A percentile compares a stretch with the other conserved stretches of the same genome.
These are phyloP conservation scores for Firmiana major DNA, from an alignment of 345 rosid genomes.

Conservation along the genomic window DNA sequence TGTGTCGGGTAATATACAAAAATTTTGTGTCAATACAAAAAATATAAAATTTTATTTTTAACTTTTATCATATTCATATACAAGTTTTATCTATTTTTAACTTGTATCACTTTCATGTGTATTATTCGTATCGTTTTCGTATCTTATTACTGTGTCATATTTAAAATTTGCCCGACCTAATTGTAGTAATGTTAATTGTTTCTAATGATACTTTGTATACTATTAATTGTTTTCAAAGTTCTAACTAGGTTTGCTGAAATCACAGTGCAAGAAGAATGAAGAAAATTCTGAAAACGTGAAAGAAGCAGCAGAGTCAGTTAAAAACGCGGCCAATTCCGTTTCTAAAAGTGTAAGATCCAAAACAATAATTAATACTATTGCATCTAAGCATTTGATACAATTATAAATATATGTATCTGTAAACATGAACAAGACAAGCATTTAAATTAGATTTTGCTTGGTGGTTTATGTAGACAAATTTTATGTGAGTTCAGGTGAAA, in stretches of 20 bases:
- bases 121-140: no score
- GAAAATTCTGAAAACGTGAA: slow-evolving; percentile 47
- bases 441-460: not conserved
- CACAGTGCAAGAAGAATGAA: slow-evolving; percentile 37
- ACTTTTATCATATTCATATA: no score
- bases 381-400: not conserved
- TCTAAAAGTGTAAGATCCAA: slow-evolving; percentile 25
- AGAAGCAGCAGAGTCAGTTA: slow-evolving; percentile 65
- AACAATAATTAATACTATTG: not conserved
- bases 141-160: no score
- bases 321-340: slow-evolving; percentile 25
- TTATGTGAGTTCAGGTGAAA: slow-evolving; percentile 1
- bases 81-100: no score
- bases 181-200: not conserved
- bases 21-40: no score
- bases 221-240: not conserved
- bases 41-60: no score
- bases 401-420: not conserved
- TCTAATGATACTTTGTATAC: not conserved
- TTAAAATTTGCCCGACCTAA: no score
- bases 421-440: not conserved
- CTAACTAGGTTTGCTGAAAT: not conserved
- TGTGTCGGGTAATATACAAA: no score
- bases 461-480: not conserved
- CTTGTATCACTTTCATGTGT: no score